A percentile compares a stretch with the other conserved stretches of the same genome.
Conservation (phyloP, 176 grass and related monocot genomes). For the Zea mays region Zm-B73-REFERENCE-NAM-5.0 NC_050102.1:161838501-161839000, state of each 20-base stretch:
- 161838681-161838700: constrained; percentile 43
- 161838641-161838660: constrained; percentile 81
- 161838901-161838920: constrained; percentile 64
- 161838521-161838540: constrained; percentile 17
- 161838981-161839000: constrained; percentile 74
- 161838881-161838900: background rate
- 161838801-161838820: background rate
- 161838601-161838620: constrained; percentile 34
- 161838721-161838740: constrained; percentile 19
- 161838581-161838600: background rate
- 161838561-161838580: constrained; percentile 24
- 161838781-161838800: background rate
- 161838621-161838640: constrained; percentile 41
- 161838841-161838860: too few relatives aligned
- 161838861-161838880: too few relatives aligned
- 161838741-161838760: background rate
- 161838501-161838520: background rate
- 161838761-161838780: constrained; percentile 10
- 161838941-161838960: constrained; percentile 70
- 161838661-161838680: constrained; percentile 82
- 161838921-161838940: constrained; percentile 86
- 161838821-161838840: background rate
- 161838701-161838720: constrained; percentile 15
- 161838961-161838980: constrained; percentile 91
- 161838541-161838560: background rate